Evolutionary conservation across 2,329 filamentous ascomycete species (phyloP), one percentile per base, ranked within the genome.

Genomic region (Rutstroemia sp.): DNA sequence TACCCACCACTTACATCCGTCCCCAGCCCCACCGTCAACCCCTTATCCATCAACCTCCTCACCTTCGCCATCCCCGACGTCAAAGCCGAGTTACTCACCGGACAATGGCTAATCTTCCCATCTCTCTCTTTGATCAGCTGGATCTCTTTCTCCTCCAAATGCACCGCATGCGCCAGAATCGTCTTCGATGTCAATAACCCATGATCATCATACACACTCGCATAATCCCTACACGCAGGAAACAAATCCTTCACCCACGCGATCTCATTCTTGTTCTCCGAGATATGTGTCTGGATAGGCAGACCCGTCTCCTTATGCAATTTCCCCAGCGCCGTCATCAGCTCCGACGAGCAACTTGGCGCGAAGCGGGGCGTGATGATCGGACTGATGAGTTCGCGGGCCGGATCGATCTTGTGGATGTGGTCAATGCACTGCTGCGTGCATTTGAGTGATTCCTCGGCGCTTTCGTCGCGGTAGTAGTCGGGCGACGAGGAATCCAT

Each of bases 1-100:
- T 92, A 96, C 0, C 94, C 94, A 2, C 92, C 94, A 64, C 83
- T 88, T 57, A 97, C 84, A 70, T 99, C 94, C 0, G 92, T 97
- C 0, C 94, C 94, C 0, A 99, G 74, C 0, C 94, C 92, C 5
- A 96, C 84, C 0, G 81, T 83, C 47, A 97, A 78, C 0, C 89
- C 90, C 52, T 79, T 78, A 21, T 90, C 80, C 52, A 96, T 77
- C 63, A 96, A 70, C 71, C 80, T 80, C 18, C 92, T 79, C 2
- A 99, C 86, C 4, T 82, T 83, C 8, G 89, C 88, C 49, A 85
- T 79, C 0, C 94, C 94, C 30, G 84, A 90, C 1, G 89, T 89
- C 49, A 99, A 77, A 0, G 88, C 84, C 5, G 83, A 86, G 72
- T 99, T 99, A 64, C 85, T 90, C 54, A 87, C 88, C 0, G 92